These are phyloP conservation scores for Rhodotorula graminis DNA, from an alignment of 768 basidiomycete genomes.

Conservation along the genomic window DNA sequence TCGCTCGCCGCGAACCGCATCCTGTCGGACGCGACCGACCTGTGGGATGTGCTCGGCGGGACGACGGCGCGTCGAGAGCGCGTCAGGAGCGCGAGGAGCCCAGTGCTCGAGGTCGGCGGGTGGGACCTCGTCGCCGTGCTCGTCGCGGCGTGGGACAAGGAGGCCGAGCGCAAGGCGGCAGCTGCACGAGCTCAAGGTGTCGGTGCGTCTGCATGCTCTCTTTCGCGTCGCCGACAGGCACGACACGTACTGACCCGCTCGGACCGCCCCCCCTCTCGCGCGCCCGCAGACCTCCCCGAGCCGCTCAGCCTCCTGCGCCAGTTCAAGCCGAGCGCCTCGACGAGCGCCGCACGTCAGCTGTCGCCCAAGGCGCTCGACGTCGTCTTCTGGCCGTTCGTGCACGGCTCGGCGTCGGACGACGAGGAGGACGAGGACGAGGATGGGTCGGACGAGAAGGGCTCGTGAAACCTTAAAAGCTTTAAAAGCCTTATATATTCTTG, in stretches of 20 bases:
- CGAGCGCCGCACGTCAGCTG: background rate
- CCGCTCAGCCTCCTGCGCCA: conserved; percentile 24
- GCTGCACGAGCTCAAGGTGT: background rate
- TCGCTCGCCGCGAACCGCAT: conserved; percentile 6
- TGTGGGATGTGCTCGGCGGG: conserved; percentile 31
- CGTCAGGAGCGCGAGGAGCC: conserved; percentile 8
- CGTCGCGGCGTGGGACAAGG: conserved; percentile 23
- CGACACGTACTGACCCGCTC: background rate
- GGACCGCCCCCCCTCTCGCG: background rate
- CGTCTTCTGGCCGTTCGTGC: conserved; percentile 29
- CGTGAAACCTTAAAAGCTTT: no score
- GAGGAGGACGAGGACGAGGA: background rate
- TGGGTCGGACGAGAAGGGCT: background rate
- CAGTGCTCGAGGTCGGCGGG: conserved; percentile 6
- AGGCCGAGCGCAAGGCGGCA: background rate
- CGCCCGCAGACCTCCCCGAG: background rate
- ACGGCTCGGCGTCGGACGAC: background rate
- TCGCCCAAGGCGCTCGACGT: conserved; percentile 27
- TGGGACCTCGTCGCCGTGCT: conserved; percentile 14
- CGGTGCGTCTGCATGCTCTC: background rate
- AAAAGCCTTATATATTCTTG: no score
- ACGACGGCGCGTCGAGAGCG: conserved; percentile 6
- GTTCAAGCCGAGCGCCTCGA: conserved; percentile 23
- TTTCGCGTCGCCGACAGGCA: no score
- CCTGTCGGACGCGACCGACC: background rate